Conservation (phyloP, 352 stramenopile genomes). For the Phytophthora hibernalis region DNA sequence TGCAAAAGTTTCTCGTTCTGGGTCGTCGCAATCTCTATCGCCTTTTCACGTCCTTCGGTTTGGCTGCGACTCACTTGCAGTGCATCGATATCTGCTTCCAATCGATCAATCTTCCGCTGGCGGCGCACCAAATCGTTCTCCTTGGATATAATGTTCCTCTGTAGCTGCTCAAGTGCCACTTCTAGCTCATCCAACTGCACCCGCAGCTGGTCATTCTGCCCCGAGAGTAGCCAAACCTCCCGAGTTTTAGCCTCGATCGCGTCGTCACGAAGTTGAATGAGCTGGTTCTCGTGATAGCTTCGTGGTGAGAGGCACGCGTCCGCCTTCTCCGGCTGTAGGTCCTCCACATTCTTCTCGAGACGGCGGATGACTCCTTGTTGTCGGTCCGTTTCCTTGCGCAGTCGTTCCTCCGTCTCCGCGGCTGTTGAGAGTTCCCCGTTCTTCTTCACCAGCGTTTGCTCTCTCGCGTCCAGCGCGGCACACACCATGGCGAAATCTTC, state of each 20-base stretch:
- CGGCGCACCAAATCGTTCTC: conserved; percentile 67
- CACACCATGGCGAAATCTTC: conserved; percentile 72
- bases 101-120: conserved; percentile 62
- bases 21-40: conserved; percentile 77
- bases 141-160: conserved; percentile 56
- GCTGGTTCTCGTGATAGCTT: conserved; percentile 76
- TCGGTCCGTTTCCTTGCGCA: conserved; percentile 55
- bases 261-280: conserved; percentile 79
- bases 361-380: conserved; percentile 45
- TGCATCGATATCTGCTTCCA: conserved; percentile 64
- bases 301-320: conserved; percentile 78
- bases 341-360: conserved; percentile 57
- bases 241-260: conserved; percentile 72
- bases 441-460: conserved; percentile 50
- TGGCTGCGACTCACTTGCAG: conserved; percentile 60
- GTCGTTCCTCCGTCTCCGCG: conserved; percentile 42
- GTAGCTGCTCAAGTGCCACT: conserved; percentile 63
- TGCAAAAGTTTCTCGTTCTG: conserved; percentile 80
- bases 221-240: conserved; percentile 74
- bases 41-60: conserved; percentile 63
- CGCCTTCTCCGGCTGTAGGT: conserved; percentile 44
- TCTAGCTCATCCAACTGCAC: conserved; percentile 76
- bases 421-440: conserved; percentile 39
- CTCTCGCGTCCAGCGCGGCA: conserved; percentile 58
- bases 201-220: conserved; percentile 71